phyloP scores from a whole-genome alignment of 164 flowering plant species.

The Nymphaea thermarum region DNA sequence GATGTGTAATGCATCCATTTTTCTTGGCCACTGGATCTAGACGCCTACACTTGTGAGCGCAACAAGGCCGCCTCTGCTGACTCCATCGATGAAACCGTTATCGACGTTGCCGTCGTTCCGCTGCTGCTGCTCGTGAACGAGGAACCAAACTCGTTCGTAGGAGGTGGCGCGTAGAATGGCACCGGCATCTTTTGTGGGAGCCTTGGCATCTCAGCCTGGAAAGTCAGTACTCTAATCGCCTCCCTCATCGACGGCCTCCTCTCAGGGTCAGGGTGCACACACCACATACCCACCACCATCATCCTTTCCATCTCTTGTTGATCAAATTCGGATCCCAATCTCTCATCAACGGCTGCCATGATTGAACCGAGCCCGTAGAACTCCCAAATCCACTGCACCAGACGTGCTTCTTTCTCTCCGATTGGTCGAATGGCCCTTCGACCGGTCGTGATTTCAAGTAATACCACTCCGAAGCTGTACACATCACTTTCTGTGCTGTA shows the following conservation, averaged over 20 bases:
- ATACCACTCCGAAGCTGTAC: conserved; percentile 39
- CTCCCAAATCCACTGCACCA: conserved; percentile 47
- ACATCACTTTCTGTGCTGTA: conserved; percentile 43
- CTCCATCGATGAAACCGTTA: neutral
- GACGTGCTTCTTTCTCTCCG: conserved; percentile 7
- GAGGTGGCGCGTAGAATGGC: conserved; percentile 13
- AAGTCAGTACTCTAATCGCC: conserved; percentile 23
- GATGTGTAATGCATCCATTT: too few species aligned
- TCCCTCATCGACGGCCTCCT: conserved; percentile 35
- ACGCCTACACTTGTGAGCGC: neutral
- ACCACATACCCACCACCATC: conserved; percentile 42
- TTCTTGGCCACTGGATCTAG: too few species aligned
- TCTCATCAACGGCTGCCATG: conserved; percentile 25
- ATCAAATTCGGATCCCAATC: conserved; percentile 15
- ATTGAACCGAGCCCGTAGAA: conserved; percentile 30
- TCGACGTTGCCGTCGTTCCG: neutral
- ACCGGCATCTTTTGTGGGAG: conserved; percentile 30
- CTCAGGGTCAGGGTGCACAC: conserved; percentile 33
- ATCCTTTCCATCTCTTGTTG: conserved; percentile 25
- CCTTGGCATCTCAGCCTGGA: conserved; percentile 34
- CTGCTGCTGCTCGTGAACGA: neutral
- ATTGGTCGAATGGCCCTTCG: conserved; percentile 18
- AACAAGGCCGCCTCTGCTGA: too few species aligned
- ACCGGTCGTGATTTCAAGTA: conserved; percentile 35
- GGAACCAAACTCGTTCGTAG: neutral